Base-by-base conservation (phyloP, 2,329 filamentous ascomycete species). In the Talaromyces sp. region DNA sequence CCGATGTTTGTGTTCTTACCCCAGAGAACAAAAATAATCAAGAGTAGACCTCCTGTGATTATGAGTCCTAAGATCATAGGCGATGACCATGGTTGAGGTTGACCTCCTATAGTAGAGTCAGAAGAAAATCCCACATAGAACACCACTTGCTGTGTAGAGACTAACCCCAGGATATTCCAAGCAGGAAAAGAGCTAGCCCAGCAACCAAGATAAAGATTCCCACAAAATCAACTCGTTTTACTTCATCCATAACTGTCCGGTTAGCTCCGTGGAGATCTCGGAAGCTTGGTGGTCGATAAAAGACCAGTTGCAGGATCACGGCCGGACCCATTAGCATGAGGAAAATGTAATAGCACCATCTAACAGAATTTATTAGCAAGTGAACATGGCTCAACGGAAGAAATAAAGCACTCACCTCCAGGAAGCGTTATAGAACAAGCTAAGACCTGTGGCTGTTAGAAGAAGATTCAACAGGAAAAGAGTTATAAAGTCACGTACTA, bases 231-330 rank as follows among this genome's bases (percentile, higher is more conserved):
- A 70, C 61, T 42, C 63, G 42, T 27, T 63, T 73, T 1, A 78
- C 61, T 8, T 76, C 57, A 15, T 58, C 27, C 60, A 75, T 66
- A 33, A 65, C 66, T 65, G 74, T 75, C 7, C 72, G 76, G 67
- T 74, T 76, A 39, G 69, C 65, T 36, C 75, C 75, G 62, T 78
- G 75, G 2, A 78, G 67, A 10, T 77, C 71, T 15, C 73, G 68
- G 58, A 78, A 79, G 0, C 72, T 73, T 1, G 77, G 76, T 11
- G 77, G 77, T 62, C 76, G 72, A 65, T 80, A 80, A 64, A 77
- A 78, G 62, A 58, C 3, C 15, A 49, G 49, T 9, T 33, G 32
- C 4, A 33, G 32, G 5, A 33, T 33, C 10, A 33, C 13, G 3
- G 32, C 32, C 11, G 32, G 32, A 13, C 11, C 32, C 32, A 33